Evolutionary conservation across 108 stramenopile species (phyloP), one percentile per base, ranked within the genome.

Genomic region (Bacterosira constricta): DNA sequence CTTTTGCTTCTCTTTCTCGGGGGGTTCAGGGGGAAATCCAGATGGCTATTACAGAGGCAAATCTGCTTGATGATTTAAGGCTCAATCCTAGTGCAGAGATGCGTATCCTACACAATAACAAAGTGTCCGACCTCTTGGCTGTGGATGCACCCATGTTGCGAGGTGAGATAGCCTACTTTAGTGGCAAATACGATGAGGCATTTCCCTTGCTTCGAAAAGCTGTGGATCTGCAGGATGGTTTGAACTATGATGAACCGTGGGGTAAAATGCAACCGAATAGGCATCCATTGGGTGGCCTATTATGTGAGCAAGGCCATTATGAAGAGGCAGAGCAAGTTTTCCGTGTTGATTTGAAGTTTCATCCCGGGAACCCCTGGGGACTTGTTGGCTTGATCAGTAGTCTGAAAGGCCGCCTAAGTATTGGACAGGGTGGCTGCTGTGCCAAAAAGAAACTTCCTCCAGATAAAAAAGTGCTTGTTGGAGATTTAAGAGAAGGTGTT

Each of bases 231-330:
- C 91, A 95, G 61, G 94, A 95, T 75, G 80, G 82, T 35, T 75
- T 95, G 69, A 79, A 87, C 38, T 95, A 83, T 63, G 87, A 95
- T 66, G 94, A 95, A 56, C 94, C 94, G 12, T 95, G 94, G 94
- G 94, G 94, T n/a, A 90, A 89, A 45, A 95, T 95, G 94, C 87
- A 88, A 69, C 94, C 94, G 15, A 85, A 89, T 42, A 66, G 94
- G 11, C 94, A 95, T 83, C 89, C 94, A 0, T 75, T 95, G 57
- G 94, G 94, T 17, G 94, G 91, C 31, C 64, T 95, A 41, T 66
- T 95, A 18, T 79, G 89, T 64, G 82, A 92, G 63, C 86, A 87
- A 45, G 80, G 81, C n/a, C 88, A 86, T 67, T 49, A 79, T 30
- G 82, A 77, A 15, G 88, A 94, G 53, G 82, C 86, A 31, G 88